Evolutionary conservation across 495 filamentous ascomycete species (phyloP).

Genomic region (Xylaria longipes): DNA sequence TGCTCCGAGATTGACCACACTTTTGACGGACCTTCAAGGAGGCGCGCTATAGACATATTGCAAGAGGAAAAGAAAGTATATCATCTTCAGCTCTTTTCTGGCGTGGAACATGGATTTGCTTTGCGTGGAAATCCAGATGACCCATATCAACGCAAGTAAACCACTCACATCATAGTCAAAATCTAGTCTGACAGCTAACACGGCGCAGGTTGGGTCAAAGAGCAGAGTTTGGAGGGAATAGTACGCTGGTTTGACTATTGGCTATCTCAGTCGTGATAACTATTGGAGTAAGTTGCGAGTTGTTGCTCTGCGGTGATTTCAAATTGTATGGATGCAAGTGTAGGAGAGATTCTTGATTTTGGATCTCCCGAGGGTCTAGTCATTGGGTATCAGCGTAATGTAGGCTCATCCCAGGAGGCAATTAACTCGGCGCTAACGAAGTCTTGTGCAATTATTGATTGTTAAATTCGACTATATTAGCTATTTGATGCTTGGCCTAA

Average conservation of each 20-base stretch:
- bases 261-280: constrained; percentile 30
- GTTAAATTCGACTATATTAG: not conserved
- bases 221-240: constrained; percentile 45
- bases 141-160: constrained; percentile 35
- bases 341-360: not conserved
- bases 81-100: constrained; percentile 68
- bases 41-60: constrained; percentile 65
- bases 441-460: not conserved
- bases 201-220: constrained; percentile 42
- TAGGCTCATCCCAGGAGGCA: not conserved
- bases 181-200: not conserved
- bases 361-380: no score
- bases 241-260: constrained; percentile 50
- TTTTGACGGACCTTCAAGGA: constrained; percentile 64
- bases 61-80: constrained; percentile 61
- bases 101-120: constrained; percentile 70
- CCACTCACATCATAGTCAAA: not conserved
- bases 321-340: not conserved
- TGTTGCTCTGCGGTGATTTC: not conserved
- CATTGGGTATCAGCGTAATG: not conserved
- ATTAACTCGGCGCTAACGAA: no score
- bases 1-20: constrained; percentile 63
- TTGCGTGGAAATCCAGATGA: constrained; percentile 63
- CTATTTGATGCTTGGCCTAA: not conserved
- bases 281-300: not conserved